Conservation (phyloP, 768 basidiomycete genomes). For the Lenzites betulinus region DNA sequence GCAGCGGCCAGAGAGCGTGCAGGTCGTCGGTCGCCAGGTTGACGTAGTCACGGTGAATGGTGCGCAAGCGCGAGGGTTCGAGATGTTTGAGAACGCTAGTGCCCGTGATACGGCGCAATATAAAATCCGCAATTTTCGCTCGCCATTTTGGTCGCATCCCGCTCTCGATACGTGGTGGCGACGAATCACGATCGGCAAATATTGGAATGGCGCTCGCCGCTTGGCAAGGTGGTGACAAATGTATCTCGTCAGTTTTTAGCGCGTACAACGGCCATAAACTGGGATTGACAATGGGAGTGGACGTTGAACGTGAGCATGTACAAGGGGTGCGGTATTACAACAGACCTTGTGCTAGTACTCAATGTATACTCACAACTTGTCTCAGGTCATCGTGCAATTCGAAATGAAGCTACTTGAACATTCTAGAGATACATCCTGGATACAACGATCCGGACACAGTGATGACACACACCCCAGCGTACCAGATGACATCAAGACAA, state of each 20-base stretch:
- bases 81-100: not conserved
- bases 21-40: not conserved
- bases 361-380: not conserved
- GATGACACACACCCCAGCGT: not conserved
- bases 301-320: too few relatives aligned
- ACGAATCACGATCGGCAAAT: not conserved
- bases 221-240: too few relatives aligned
- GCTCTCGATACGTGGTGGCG: not conserved
- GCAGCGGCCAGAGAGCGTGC: not conserved
- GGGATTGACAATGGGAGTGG: too few relatives aligned
- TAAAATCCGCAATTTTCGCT: constrained; percentile 5
- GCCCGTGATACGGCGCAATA: not conserved
- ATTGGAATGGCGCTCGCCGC: too few relatives aligned
- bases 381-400: not conserved
- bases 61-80: not conserved
- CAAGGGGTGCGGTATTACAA: too few relatives aligned
- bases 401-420: constrained; percentile 1
- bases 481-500: not conserved
- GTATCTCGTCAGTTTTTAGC: too few relatives aligned
- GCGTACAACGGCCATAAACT: too few relatives aligned
- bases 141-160: constrained; percentile 5
- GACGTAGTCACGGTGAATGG: not conserved
- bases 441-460: not conserved
- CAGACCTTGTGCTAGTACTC: too few relatives aligned
- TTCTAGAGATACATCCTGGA: constrained; percentile 6